Conservation (phyloP, 2,329 filamentous ascomycete genomes). For the Paraphoma sp. region DNA sequence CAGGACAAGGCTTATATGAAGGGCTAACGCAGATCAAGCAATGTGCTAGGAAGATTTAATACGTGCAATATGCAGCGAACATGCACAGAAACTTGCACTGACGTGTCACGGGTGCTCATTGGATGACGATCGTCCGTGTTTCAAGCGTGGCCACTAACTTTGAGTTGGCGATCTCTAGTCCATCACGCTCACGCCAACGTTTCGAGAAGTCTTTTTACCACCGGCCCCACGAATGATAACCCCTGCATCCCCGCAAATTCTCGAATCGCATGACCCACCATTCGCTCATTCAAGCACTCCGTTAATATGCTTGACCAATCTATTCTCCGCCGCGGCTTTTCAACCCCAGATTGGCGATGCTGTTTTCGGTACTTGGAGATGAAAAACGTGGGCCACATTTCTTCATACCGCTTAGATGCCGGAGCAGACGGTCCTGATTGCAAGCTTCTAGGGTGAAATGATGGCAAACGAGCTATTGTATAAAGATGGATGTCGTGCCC, state of each 20-base stretch:
- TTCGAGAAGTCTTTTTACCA: conserved; percentile 4
- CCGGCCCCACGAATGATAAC: conserved; percentile 18
- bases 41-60: conserved; percentile 9
- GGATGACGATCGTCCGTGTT: not conserved
- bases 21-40: conserved; percentile 10
- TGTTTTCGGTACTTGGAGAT: conserved; percentile 11
- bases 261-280: conserved; percentile 13
- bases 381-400: conserved; percentile 5
- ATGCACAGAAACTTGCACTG: conserved; percentile 2
- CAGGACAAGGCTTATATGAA: conserved; percentile 15
- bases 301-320: conserved; percentile 29
- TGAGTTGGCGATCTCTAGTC: not conserved
- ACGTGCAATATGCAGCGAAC: conserved; percentile 17
- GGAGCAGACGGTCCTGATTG: conserved; percentile 24
- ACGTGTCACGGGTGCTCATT: not conserved
- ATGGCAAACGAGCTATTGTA: conserved; percentile 9
- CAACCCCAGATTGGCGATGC: conserved; percentile 14
- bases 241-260: conserved; percentile 21
- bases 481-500: conserved; percentile 15
- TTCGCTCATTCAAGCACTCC: conserved; percentile 13
- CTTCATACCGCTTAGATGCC: conserved; percentile 15
- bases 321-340: conserved; percentile 25
- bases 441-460: conserved; percentile 1
- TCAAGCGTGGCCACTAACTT: conserved; percentile 1
- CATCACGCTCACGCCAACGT: conserved; percentile 1